Evolutionary conservation across 2,329 filamentous ascomycete species (phyloP).

Genomic region (Cladophialophora exuberans): DNA sequence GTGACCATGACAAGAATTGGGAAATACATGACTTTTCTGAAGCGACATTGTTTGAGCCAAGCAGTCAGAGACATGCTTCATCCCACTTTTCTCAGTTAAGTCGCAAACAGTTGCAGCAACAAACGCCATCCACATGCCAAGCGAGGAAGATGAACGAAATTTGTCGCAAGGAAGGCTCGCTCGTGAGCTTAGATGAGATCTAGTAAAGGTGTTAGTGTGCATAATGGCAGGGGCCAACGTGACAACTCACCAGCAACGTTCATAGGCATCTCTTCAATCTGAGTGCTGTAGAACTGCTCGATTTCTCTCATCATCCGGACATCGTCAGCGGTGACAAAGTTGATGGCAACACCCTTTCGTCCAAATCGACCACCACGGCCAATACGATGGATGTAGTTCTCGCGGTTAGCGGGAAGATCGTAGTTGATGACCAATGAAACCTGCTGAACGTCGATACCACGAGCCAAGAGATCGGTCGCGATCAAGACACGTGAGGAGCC

Average conservation of each 20-base stretch:
- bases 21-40: slow-evolving; percentile 32
- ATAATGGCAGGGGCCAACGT: slow-evolving; percentile 5
- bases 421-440: slow-evolving; percentile 99
- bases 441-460: slow-evolving; percentile 99
- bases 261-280: slow-evolving; percentile 99
- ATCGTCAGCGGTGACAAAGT: slow-evolving; percentile 99
- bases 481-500: slow-evolving; percentile 98
- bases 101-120: slow-evolving; percentile 28
- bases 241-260: slow-evolving; percentile 66
- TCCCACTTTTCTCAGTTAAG: slow-evolving; percentile 36
- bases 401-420: slow-evolving; percentile 96
- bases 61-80: slow-evolving; percentile 36
- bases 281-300: slow-evolving; percentile 99
- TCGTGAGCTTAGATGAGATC: slow-evolving; percentile 37
- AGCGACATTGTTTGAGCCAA: slow-evolving; percentile 33
- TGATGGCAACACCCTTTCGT: slow-evolving; percentile 99
- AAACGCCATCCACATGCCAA: slow-evolving; percentile 35
- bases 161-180: slow-evolving; percentile 14
- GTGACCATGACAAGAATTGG: slow-evolving; percentile 11
- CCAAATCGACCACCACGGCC: slow-evolving; percentile 99
- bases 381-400: slow-evolving; percentile 99
- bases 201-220: slow-evolving; percentile 21
- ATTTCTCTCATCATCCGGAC: slow-evolving; percentile 99
- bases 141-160: slow-evolving; percentile 17
- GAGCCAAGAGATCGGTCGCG: slow-evolving; percentile 93